Percentiles rank a stretch among this genome's conserved stretches.
Conservation (phyloP, 371 early-diverging fungal genomes). For the Capniomyces stellatus region DNA sequence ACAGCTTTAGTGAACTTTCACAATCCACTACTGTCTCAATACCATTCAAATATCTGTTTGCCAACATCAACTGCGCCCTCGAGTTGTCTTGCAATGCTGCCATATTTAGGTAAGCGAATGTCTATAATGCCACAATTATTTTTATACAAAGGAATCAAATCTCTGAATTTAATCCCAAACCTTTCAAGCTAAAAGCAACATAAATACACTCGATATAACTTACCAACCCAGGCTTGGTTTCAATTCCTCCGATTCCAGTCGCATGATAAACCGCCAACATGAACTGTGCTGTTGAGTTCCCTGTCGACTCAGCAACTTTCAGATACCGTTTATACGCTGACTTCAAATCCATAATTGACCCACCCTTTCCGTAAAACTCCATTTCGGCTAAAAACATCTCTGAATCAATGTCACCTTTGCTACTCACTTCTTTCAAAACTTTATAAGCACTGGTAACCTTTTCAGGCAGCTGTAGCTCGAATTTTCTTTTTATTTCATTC, state of each 20-base stretch:
- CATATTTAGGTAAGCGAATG: constrained; percentile 55
- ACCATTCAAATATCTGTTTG: constrained; percentile 62
- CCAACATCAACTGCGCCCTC: constrained; percentile 66
- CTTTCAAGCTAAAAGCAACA: background rate
- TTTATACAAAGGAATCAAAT: background rate
- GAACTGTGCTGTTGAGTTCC: constrained; percentile 72
- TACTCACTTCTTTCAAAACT: background rate
- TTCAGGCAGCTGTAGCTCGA: background rate
- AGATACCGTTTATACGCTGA: constrained; percentile 40
- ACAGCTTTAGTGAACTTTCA: constrained; percentile 52
- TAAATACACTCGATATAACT: constrained; percentile 8
- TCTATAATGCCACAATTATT: too few species aligned
- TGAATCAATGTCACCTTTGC: constrained; percentile 21
- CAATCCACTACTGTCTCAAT: constrained; percentile 67
- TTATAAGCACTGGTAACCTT: background rate
- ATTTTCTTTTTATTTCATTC: too few species aligned
- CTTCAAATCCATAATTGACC: constrained; percentile 30
- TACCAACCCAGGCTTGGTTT: constrained; percentile 17
- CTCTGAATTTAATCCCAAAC: background rate
- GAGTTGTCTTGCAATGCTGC: constrained; percentile 58
- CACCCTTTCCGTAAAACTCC: constrained; percentile 36
- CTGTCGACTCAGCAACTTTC: constrained; percentile 35
- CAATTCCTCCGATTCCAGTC: constrained; percentile 62
- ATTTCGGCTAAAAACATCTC: constrained; percentile 29
- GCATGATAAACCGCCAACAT: constrained; percentile 78